Percentiles rank a stretch among this genome's conserved stretches.
phyloP scores from a whole-genome alignment of 805 yeast genomes.

The Candida sithepensis region DNA sequence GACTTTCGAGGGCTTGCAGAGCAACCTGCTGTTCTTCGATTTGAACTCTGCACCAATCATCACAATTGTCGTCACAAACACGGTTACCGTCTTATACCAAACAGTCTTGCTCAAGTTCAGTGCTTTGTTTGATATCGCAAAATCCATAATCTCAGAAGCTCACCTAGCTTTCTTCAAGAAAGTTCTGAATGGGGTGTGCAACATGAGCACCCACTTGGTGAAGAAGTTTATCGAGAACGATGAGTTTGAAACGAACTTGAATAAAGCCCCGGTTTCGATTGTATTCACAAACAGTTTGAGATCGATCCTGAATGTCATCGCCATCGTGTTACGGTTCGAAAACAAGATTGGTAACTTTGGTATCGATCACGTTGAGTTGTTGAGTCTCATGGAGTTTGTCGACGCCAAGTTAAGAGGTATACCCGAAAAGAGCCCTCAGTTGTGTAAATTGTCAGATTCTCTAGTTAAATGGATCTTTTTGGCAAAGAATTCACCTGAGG shows the following conservation, averaged over 20 bases:
- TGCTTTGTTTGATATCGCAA: slow-evolving; percentile 19
- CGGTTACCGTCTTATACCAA: slow-evolving; percentile 27
- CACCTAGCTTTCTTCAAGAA: slow-evolving; percentile 21
- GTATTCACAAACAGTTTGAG: slow-evolving; percentile 26
- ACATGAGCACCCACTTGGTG: slow-evolving; percentile 17
- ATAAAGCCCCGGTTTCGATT: slow-evolving; percentile 20
- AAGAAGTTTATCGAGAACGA: slow-evolving; percentile 16
- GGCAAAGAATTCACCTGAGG: slow-evolving; percentile 16
- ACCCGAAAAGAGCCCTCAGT: slow-evolving; percentile 10
- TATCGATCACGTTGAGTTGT: slow-evolving; percentile 3
- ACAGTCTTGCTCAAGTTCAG: slow-evolving; percentile 25
- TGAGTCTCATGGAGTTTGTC: slow-evolving; percentile 3
- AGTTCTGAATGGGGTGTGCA: slow-evolving; percentile 18
- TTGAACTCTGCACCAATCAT: slow-evolving; percentile 22
- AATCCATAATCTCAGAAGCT: slow-evolving; percentile 4
- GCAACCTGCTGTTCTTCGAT: slow-evolving; percentile 26
- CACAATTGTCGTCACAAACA: slow-evolving; percentile 23
- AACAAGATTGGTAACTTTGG: slow-evolving; percentile 9
- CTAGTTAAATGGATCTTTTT: slow-evolving; percentile 16
- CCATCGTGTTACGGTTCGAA: slow-evolving; percentile 20
- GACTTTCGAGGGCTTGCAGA: slow-evolving; percentile 26
- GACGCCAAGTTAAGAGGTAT: slow-evolving; percentile 3
- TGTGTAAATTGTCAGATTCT: slow-evolving; percentile 12
- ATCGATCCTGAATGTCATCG: slow-evolving; percentile 26
- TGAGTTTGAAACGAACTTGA: slow-evolving; percentile 13